Evolutionary conservation across 2,329 filamentous ascomycete species (phyloP), one percentile per base, ranked within the genome.

Genomic region (Aspergillus sp.): DNA sequence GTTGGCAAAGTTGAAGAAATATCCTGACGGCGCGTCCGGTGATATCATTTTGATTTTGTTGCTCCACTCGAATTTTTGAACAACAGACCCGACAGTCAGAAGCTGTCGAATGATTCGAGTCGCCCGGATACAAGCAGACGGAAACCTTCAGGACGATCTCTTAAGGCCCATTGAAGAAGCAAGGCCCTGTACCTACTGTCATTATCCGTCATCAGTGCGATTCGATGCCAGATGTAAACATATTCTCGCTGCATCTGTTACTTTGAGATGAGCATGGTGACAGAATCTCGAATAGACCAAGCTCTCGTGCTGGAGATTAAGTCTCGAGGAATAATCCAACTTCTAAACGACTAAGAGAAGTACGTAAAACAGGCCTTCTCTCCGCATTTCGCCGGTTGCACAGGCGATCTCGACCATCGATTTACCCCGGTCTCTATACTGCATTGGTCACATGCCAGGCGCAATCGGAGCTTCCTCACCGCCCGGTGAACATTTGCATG

Each of bases 381-480:
- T 41, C 34, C 34, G 34, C 34, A 41, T 41, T 41, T 41, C 34
- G 34, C 34, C 34, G 15, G 34, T 41, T 41, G 9, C 34, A 41
- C 34, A 41, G 34, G 34, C 34, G 34, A 41, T 41, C 34, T 17
- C 34, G 34, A 41, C 34, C 34, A 17, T 41, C 34, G 34, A 17
- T 41, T 41, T 41, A 41, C 34, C 34, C 34, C 34, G 11, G 34
- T 41, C 34, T 41, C 34, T 41, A 41, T 47, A 47, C 45, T 56
- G 31, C 47, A 28, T 17, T 53, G 51, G 56, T 66, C 64, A 65
- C 62, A 66, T 69, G 62, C 57, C 57, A 59, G 43, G 38, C 28
- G 30, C 19, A 41, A 41, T 41, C 56, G 43, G 49, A 59, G 57
- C 61, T 59, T 46, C 62, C 62, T 64, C 65, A 67, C 65, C 65